A percentile compares a stretch with the other conserved stretches of the same genome.
These are phyloP conservation scores for Camellia oleifera DNA, from an alignment of 179 eudicot genomes.

Conservation along the genomic window DNA sequence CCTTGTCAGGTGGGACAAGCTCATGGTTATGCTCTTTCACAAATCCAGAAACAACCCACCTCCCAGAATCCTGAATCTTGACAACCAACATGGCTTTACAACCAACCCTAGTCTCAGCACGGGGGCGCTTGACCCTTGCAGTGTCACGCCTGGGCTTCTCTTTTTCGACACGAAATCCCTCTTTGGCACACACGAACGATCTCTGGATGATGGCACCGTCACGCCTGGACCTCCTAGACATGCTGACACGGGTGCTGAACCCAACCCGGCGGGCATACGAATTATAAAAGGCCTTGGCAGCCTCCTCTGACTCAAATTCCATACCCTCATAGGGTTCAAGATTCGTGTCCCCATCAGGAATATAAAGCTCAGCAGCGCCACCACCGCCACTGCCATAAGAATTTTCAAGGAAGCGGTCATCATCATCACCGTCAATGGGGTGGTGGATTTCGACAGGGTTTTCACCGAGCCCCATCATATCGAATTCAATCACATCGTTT, in stretches of 20 bases:
- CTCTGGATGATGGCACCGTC: conserved; percentile 15
- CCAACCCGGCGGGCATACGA: conserved; percentile 11
- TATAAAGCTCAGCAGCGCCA: neutral
- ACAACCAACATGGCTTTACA: conserved; percentile 11
- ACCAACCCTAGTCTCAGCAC: conserved; percentile 12
- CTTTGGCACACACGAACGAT: conserved; percentile 14
- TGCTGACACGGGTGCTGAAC: conserved; percentile 9
- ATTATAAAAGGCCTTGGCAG: conserved; percentile 11
- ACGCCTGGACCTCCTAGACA: conserved; percentile 10
- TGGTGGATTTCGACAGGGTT: neutral
- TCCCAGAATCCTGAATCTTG: too few relatives aligned
- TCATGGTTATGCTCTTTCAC: too few relatives aligned
- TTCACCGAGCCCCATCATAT: conserved; percentile 7
- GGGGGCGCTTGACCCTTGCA: neutral
- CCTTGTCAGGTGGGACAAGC: too few relatives aligned
- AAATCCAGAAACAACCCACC: too few relatives aligned
- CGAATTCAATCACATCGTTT: neutral
- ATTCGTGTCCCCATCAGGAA: conserved; percentile 6
- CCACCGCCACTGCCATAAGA: neutral
- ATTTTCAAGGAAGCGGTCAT: neutral
- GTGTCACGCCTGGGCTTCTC: neutral
- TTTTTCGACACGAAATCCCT: conserved; percentile 17
- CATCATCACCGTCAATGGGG: neutral
- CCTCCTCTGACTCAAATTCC: conserved; percentile 21
- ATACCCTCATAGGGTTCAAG: conserved; percentile 19